These are phyloP conservation scores for Coccinonectria pachysandricola DNA, from an alignment of 2,329 filamentous ascomycete genomes.

Conservation along the genomic window DNA sequence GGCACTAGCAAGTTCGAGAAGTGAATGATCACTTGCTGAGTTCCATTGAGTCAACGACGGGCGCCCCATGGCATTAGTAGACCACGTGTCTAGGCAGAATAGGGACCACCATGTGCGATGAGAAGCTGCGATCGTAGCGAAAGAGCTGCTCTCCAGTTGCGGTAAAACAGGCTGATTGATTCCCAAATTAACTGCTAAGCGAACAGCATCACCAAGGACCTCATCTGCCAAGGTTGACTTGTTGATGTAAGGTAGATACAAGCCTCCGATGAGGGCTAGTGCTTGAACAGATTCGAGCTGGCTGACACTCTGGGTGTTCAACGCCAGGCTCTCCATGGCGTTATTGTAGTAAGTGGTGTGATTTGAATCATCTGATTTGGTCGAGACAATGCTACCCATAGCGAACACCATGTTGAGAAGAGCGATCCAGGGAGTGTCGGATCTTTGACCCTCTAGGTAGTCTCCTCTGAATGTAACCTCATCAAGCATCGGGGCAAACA, in stretches of 20 bases:
- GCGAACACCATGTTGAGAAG: conserved; percentile 69
- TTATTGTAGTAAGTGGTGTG: conserved; percentile 62
- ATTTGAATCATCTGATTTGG: conserved; percentile 52
- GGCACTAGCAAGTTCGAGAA: too few relatives aligned
- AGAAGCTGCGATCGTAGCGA: conserved; percentile 41
- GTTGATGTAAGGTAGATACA: conserved; percentile 68
- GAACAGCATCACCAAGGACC: conserved; percentile 58
- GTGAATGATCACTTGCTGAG: too few relatives aligned
- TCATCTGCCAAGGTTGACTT: conserved; percentile 66
- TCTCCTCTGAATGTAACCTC: conserved; percentile 49
- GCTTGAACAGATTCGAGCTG: conserved; percentile 59
- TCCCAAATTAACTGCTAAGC: conserved; percentile 63
- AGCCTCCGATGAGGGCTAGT: conserved; percentile 60
- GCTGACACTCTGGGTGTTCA: conserved; percentile 53
- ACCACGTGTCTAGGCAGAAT: conserved; percentile 67
- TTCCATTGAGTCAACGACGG: conserved; percentile 60
- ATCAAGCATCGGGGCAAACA: conserved; percentile 64
- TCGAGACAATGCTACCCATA: conserved; percentile 61
- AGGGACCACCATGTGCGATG: conserved; percentile 66
- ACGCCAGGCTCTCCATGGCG: conserved; percentile 54
- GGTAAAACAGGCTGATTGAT: conserved; percentile 48
- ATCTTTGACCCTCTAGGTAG: conserved; percentile 32
- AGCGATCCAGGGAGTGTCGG: conserved; percentile 60
- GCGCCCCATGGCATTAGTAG: conserved; percentile 57
- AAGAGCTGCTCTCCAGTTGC: conserved; percentile 3